Base-by-base conservation (phyloP, 2,329 filamentous ascomycete genomes). In the Trichoderma afroharzianum region DNA sequence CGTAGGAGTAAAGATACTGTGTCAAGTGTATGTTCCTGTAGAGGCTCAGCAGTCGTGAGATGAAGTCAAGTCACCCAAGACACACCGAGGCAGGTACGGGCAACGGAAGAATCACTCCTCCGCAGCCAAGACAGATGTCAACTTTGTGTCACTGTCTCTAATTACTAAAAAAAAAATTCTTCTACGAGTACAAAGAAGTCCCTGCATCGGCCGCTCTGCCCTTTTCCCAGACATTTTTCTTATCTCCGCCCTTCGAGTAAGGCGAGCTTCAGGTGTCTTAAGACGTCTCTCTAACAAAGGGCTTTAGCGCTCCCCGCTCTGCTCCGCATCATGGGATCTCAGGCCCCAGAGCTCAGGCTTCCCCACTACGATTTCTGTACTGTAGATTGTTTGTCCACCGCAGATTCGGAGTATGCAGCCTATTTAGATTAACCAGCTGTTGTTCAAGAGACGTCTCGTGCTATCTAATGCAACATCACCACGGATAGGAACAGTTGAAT, bases 251-350 rank as follows among this genome's bases (percentile, higher is more conserved):
- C 59, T 57, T 63, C 4, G 4, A 59, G 9, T 28, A 50, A 33
- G 11, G 24, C 12, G 7, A 21, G 14, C 26, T 28, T 50, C 26
- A 6, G 18, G 15, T 39, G 59, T 64, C 61, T 50, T 11, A 47
- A 47, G 24, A 11, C 43, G 21, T 3, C 12, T 36, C 26, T 58
- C 21, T 57, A 21, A n/a, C 33, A 26, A 33, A 32, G 21, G 18
- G 9, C 4, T 21, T 55, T 70, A 39, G 36, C 50, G 58, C 59
- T 43, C 68, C 26, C 68, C 43, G 8, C 43, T 47, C 43, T 50
- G 36, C 55, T 63, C 57, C 59, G 47, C 59, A 70, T 70, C 68
- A 70, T 70, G 59, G 68, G 68, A 70, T 63, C 59, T 70, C 59
- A 57, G 32, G 68, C 32, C 43, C 50, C 47, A 43, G n/a, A 9